These are phyloP conservation scores for Bolboschoenoplectus hybrid DNA, from an alignment of 202 grass and related monocot genomes.

Conservation along the genomic window DNA sequence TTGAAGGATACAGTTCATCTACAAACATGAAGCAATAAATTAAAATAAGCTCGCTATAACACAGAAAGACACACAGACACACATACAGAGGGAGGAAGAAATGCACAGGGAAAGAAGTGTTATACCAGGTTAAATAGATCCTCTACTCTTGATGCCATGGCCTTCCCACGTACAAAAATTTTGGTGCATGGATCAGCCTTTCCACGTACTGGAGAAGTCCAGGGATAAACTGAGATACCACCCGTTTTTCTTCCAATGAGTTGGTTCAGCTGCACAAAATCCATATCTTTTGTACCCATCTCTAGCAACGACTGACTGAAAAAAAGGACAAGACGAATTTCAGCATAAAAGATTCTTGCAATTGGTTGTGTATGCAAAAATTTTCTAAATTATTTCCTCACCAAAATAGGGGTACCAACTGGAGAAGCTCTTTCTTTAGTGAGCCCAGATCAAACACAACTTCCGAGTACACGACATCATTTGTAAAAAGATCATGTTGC, in stretches of 20 bases:
- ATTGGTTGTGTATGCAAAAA: constrained; percentile 22
- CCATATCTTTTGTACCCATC: constrained; percentile 99
- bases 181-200: constrained; percentile 79
- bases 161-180: constrained; percentile 91
- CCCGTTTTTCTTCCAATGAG: constrained; percentile 98
- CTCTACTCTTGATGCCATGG: constrained; percentile 77
- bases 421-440: constrained; percentile 89
- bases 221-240: constrained; percentile 99
- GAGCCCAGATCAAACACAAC: constrained; percentile 94
- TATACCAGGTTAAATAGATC: constrained; percentile 97
- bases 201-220: constrained; percentile 81
- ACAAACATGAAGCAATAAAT: constrained; percentile 48
- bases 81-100: background rate
- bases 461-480: constrained; percentile 93
- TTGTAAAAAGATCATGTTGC: constrained; percentile 99
- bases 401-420: constrained; percentile 96
- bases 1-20: constrained; percentile 94
- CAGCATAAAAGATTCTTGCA: background rate
- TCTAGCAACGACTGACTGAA: constrained; percentile 95
- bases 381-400: constrained; percentile 42
- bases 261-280: constrained; percentile 98
- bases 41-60: constrained; percentile 21
- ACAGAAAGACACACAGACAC: background rate
- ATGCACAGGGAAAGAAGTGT: constrained; percentile 32
- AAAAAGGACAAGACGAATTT: constrained; percentile 33